A percentile compares a stretch with the other conserved stretches of the same genome.
Conservation (phyloP, 805 yeast genomes). For the Phaffomyces opuntiae region DNA sequence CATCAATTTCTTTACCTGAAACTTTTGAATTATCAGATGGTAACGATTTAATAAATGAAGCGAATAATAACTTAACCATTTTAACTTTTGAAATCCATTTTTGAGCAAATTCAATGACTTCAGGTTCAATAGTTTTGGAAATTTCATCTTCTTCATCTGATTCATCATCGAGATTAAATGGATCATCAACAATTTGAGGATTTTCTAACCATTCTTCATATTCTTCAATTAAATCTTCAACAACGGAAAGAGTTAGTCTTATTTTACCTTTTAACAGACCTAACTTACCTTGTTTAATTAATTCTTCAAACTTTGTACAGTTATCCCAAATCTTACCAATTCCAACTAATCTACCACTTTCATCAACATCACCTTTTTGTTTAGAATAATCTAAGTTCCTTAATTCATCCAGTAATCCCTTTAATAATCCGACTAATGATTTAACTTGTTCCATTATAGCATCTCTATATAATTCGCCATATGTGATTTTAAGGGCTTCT, state of each 20-base stretch:
- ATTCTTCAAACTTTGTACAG: constrained; percentile 42
- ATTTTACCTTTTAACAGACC: constrained; percentile 45
- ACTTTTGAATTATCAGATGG: constrained; percentile 30
- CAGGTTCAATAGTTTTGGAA: constrained; percentile 26
- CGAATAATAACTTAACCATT: constrained; percentile 49
- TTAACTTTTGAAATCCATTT: constrained; percentile 48
- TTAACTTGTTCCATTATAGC: constrained; percentile 15
- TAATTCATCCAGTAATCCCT: constrained; percentile 19
- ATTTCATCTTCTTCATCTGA: constrained; percentile 23
- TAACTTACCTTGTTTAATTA: constrained; percentile 43
- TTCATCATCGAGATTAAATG: constrained; percentile 37
- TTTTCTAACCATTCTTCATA: constrained; percentile 62
- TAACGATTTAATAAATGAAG: constrained; percentile 52
- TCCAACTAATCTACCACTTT: constrained; percentile 40
- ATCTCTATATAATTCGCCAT: constrained; percentile 26
- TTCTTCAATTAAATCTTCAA: constrained; percentile 61
- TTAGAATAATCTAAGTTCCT: constrained; percentile 15
- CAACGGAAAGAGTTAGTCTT: constrained; percentile 35
- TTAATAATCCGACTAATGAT: constrained; percentile 13
- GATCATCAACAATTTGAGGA: constrained; percentile 44
- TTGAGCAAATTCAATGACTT: constrained; percentile 34
- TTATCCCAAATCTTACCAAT: constrained; percentile 70
- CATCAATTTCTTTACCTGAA: constrained; percentile 40
- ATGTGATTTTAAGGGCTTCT: constrained; percentile 23
- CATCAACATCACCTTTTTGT: constrained; percentile 15